A percentile compares a stretch with the other conserved stretches of the same genome.
Evolutionary conservation across 495 filamentous ascomycete genomes (phyloP).

Genomic region (Arthonia radiata): DNA sequence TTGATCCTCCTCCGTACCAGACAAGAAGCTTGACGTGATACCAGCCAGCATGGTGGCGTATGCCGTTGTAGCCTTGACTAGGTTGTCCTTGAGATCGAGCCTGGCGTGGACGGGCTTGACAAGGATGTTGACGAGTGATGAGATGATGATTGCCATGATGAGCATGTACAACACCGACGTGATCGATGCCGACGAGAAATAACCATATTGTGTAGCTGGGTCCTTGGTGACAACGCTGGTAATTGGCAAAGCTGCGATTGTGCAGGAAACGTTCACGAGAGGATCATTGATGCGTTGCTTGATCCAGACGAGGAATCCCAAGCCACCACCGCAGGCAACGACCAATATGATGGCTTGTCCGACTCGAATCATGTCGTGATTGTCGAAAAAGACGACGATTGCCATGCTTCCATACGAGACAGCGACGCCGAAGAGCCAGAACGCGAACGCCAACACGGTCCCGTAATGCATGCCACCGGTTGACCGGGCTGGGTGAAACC

Average conservation of each 20-base stretch:
- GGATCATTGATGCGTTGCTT: slow-evolving; percentile 75
- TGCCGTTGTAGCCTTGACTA: slow-evolving; percentile 50
- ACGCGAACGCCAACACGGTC: slow-evolving; percentile 53
- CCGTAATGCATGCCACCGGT: slow-evolving; percentile 83
- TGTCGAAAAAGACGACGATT: slow-evolving; percentile 46
- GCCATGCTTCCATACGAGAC: slow-evolving; percentile 73
- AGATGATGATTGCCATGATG: slow-evolving; percentile 52
- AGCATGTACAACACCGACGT: slow-evolving; percentile 79
- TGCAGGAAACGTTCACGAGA: slow-evolving; percentile 75
- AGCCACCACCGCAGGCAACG: slow-evolving; percentile 68
- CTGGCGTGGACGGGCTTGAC: slow-evolving; percentile 67
- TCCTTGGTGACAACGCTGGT: slow-evolving; percentile 89
- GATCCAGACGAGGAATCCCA: slow-evolving; percentile 79
- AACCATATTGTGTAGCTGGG: slow-evolving; percentile 54
- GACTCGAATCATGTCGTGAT: slow-evolving; percentile 34
- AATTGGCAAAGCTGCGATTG: slow-evolving; percentile 67
- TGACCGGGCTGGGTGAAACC: slow-evolving; percentile 86
- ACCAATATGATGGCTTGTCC: slow-evolving; percentile 65
- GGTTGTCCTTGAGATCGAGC: slow-evolving; percentile 43
- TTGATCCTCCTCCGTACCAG: slow-evolving; percentile 60
- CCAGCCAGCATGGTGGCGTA: slow-evolving; percentile 58
- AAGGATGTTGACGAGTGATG: slow-evolving; percentile 51
- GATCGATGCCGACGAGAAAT: slow-evolving; percentile 62
- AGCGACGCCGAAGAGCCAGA: slow-evolving; percentile 60
- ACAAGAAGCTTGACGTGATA: slow-evolving; percentile 68